Conservation (phyloP, 495 filamentous ascomycete species). For the Tuber microsphaerosporum region DNA sequence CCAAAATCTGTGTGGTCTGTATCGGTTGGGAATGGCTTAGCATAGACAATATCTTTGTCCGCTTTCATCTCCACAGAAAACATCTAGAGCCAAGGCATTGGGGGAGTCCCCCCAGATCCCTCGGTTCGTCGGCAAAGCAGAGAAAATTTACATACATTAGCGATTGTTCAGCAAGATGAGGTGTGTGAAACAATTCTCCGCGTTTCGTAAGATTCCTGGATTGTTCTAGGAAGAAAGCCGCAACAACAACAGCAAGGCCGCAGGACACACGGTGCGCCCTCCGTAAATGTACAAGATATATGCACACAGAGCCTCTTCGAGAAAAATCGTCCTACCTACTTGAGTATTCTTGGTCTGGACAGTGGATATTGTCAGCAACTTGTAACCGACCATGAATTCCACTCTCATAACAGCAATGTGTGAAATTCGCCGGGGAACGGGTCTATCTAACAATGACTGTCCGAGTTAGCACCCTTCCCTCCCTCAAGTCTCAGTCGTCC, state of each 20-base stretch:
- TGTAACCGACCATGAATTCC: background rate
- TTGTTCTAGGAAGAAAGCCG: background rate
- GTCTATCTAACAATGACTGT: background rate
- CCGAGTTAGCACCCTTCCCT: background rate
- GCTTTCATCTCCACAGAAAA: background rate
- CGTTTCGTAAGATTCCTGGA: background rate
- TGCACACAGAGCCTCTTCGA: background rate
- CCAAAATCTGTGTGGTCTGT: background rate
- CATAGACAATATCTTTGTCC: background rate
- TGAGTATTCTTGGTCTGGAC: background rate
- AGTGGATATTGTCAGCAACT: slow-evolving; percentile 2
- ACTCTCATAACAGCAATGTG: background rate
- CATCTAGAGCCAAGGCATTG: background rate
- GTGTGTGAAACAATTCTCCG: slow-evolving; percentile 1
- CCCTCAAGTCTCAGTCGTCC: background rate
- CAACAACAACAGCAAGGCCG: background rate
- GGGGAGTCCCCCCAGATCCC: background rate
- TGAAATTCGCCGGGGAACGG: background rate
- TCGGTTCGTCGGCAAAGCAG: background rate
- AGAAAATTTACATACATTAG: background rate
- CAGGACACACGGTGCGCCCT: background rate
- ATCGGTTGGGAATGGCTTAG: background rate
- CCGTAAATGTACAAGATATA: background rate
- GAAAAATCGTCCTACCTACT: background rate
- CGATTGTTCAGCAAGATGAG: background rate